These are phyloP conservation scores for Inonotus obliquus DNA, from an alignment of 1,284 basidiomycete species.

Conservation along the genomic window DNA sequence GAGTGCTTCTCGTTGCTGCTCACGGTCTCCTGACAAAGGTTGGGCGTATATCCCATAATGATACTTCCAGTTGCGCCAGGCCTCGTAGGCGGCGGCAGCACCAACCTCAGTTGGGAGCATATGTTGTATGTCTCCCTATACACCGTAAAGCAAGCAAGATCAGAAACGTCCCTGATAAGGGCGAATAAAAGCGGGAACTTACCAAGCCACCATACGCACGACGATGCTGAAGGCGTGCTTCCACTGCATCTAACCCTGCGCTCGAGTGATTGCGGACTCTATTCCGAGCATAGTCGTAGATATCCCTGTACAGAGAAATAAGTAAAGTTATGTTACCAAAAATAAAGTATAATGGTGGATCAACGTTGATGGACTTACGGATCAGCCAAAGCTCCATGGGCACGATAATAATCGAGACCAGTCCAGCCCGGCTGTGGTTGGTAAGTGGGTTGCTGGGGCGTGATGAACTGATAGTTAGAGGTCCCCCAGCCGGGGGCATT, in stretches of 20 bases:
- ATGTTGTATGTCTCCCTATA: slow-evolving; percentile 40
- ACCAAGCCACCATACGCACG: slow-evolving; percentile 55
- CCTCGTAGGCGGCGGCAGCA: slow-evolving; percentile 66
- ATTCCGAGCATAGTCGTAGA: slow-evolving; percentile 55
- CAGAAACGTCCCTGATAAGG: not conserved
- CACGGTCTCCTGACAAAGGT: slow-evolving; percentile 46
- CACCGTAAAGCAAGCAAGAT: slow-evolving; percentile 17
- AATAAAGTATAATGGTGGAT: slow-evolving; percentile 15
- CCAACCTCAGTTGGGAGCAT: slow-evolving; percentile 53
- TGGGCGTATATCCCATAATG: slow-evolving; percentile 45
- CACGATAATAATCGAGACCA: slow-evolving; percentile 56
- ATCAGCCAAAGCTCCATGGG: slow-evolving; percentile 51
- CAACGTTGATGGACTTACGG: slow-evolving; percentile 37
- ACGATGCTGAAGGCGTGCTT: slow-evolving; percentile 54
- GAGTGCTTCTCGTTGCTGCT: slow-evolving; percentile 54
- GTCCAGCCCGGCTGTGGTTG: slow-evolving; percentile 58
- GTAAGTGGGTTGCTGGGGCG: slow-evolving; percentile 49
- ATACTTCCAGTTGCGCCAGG: slow-evolving; percentile 58
- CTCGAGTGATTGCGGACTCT: slow-evolving; percentile 39
- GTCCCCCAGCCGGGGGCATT: slow-evolving; percentile 46
- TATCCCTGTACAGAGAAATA: slow-evolving; percentile 32
- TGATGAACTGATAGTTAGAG: slow-evolving; percentile 47
- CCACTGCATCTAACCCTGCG: slow-evolving; percentile 46
- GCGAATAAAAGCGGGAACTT: slow-evolving; percentile 15
- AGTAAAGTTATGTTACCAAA: slow-evolving; percentile 19